Conservation (phyloP, 306 rosid genomes). For the Sindora glabra region DNA sequence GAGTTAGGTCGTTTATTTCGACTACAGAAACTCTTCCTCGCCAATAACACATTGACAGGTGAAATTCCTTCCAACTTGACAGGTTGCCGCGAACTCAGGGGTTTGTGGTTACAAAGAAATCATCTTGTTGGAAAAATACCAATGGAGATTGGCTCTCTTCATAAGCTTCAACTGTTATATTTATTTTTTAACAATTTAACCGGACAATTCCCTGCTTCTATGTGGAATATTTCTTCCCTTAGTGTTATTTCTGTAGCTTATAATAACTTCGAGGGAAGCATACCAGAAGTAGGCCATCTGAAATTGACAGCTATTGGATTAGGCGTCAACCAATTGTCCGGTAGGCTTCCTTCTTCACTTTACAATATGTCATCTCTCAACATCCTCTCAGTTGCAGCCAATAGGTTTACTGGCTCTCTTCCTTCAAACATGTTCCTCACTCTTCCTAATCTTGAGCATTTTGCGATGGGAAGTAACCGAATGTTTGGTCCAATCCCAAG, state of each 20-base stretch:
- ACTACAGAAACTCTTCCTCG: background rate
- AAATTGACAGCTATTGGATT: background rate
- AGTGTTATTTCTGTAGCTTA: fast-evolving
- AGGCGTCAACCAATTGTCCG: background rate
- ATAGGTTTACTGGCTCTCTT: background rate
- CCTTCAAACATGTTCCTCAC: background rate
- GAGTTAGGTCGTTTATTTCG: background rate
- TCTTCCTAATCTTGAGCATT: background rate
- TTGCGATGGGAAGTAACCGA: background rate
- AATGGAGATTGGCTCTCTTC: background rate
- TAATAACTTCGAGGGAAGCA: no score
- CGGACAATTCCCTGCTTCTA: background rate
- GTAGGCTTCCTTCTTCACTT: constrained; percentile 11
- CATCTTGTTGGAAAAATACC: background rate
- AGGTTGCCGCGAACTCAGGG: no score
- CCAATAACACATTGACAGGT: background rate
- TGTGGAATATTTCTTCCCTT: background rate
- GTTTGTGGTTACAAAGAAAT: background rate
- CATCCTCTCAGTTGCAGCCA: fast-evolving
- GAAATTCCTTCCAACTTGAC: background rate
- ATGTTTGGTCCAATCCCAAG: background rate
- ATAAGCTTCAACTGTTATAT: fast-evolving
- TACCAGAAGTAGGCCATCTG: constrained; percentile 7
- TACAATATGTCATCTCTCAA: constrained; percentile 1
- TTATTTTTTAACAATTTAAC: background rate